Conservation (phyloP, 2,329 filamentous ascomycete species). For the Colletotrichum sp. region DNA sequence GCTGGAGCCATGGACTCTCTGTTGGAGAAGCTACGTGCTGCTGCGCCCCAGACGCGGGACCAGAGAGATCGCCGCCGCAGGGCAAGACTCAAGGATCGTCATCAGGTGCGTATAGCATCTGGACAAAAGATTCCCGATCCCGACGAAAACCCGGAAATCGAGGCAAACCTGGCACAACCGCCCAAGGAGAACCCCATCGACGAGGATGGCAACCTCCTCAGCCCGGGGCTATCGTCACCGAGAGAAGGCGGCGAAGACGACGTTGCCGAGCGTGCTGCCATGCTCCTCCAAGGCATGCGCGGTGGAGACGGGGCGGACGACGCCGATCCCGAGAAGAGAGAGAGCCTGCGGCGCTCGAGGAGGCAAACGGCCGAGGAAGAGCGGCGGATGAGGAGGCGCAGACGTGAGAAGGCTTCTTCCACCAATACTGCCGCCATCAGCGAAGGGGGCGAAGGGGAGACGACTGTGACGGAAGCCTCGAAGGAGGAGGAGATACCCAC, state of each 20-base stretch:
- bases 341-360: constrained; percentile 64
- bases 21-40: constrained; percentile 91
- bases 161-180: constrained; percentile 41
- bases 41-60: constrained; percentile 87
- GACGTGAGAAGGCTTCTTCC: constrained; percentile 64
- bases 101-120: constrained; percentile 87
- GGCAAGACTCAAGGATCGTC: constrained; percentile 86
- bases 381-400: constrained; percentile 67
- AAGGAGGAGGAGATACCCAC: constrained; percentile 22
- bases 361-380: constrained; percentile 83
- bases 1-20: constrained; percentile 96
- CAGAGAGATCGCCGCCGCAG: constrained; percentile 87
- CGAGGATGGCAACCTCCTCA: constrained; percentile 57
- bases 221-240: constrained; percentile 52
- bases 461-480: constrained; percentile 9
- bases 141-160: constrained; percentile 65
- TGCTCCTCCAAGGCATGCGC: constrained; percentile 83
- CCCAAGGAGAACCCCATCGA: constrained; percentile 42
- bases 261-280: constrained; percentile 83
- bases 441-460: constrained; percentile 18
- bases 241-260: constrained; percentile 66
- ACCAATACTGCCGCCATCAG: constrained; percentile 31
- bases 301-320: constrained; percentile 65
- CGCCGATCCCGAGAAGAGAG: constrained; percentile 55
- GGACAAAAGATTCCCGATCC: constrained; percentile 86